A percentile compares a stretch with the other conserved stretches of the same genome.
These are phyloP conservation scores for Coemansia sp. DNA, from an alignment of 192 early-diverging fungal species.

Conservation along the genomic window DNA sequence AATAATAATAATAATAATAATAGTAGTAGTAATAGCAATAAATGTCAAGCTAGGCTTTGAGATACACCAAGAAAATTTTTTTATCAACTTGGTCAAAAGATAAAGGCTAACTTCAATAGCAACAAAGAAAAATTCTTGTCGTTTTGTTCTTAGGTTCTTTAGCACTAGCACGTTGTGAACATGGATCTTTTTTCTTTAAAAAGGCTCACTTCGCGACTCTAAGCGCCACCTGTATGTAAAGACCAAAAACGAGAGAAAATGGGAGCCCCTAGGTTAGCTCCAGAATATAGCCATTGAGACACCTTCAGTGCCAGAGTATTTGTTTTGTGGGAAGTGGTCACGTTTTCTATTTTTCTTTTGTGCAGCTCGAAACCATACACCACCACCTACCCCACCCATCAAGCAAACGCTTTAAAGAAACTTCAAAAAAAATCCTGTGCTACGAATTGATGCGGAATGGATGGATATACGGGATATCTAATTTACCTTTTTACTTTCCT, in stretches of 20 bases:
- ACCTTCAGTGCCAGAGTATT: not conserved
- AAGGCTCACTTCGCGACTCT: slow-evolving; percentile 18
- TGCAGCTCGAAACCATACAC: no score
- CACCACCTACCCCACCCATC: no score
- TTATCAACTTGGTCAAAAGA: not conserved
- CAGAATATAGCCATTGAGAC: not conserved
- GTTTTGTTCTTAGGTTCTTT: slow-evolving; percentile 14
- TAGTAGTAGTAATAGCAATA: no score
- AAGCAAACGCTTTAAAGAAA: no score
- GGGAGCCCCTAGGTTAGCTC: not conserved
- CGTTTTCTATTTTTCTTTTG: not conserved
- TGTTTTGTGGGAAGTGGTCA: not conserved
- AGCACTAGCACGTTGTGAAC: slow-evolving; percentile 16
- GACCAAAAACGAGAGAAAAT: not conserved
- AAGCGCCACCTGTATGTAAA: slow-evolving; percentile 13
- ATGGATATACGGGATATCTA: no score
- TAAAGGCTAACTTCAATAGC: not conserved
- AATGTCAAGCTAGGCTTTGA: slow-evolving; percentile 9
- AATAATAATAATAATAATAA: no score
- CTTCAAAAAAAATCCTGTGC: no score
- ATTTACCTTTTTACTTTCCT: no score
- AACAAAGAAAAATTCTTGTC: not conserved
- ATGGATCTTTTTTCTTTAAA: slow-evolving; percentile 4
- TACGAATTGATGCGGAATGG: no score
- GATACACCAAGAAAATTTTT: not conserved